phyloP scores from a whole-genome alignment of 169 alveolate species.

The Plasmodium chabaudi region DNA sequence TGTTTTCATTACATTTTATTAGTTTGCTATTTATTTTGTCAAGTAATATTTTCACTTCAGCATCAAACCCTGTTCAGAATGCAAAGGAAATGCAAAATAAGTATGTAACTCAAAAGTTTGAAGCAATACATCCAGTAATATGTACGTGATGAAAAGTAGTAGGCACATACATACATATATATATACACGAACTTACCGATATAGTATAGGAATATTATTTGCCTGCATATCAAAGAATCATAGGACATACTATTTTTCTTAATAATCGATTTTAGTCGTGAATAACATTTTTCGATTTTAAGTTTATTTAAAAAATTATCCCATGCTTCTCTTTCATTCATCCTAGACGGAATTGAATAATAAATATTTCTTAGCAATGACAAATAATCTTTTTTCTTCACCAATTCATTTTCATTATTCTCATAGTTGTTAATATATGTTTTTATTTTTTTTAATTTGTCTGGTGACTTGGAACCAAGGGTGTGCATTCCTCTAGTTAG shows the following conservation, averaged over 20 bases:
- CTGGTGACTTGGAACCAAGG: slow-evolving; percentile 10
- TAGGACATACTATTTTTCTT: slow-evolving; percentile 4
- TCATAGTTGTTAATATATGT: slow-evolving; percentile 48
- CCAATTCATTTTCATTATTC: slow-evolving; percentile 2
- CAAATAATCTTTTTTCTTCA: slow-evolving; percentile 31
- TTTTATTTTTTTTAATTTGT: slow-evolving; percentile 46
- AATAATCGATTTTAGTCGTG: slow-evolving; percentile 18
- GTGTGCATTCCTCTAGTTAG: slow-evolving; percentile 25
- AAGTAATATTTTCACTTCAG: slow-evolving; percentile 16
- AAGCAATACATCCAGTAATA: not conserved
- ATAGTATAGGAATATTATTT: slow-evolving; percentile 53
- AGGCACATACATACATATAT: not conserved
- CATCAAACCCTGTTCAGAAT: slow-evolving; percentile 29
- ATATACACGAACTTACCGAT: slow-evolving; percentile 26
- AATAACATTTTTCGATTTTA: slow-evolving; percentile 35
- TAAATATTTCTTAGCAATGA: slow-evolving; percentile 53
- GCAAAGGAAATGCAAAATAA: not conserved
- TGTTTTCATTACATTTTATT: slow-evolving; percentile 20
- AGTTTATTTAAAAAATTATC: slow-evolving; percentile 26
- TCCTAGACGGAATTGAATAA: slow-evolving; percentile 60
- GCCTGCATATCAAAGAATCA: slow-evolving; percentile 40
- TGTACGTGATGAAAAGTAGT: not conserved
- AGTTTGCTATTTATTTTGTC: slow-evolving; percentile 20
- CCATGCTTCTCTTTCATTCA: slow-evolving; percentile 62
- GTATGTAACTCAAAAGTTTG: not conserved